Evolutionary conservation across 2,329 filamentous ascomycete genomes (phyloP), one percentile per base, ranked within the genome.

Genomic region (Cladosporium sphaerospermum): DNA sequence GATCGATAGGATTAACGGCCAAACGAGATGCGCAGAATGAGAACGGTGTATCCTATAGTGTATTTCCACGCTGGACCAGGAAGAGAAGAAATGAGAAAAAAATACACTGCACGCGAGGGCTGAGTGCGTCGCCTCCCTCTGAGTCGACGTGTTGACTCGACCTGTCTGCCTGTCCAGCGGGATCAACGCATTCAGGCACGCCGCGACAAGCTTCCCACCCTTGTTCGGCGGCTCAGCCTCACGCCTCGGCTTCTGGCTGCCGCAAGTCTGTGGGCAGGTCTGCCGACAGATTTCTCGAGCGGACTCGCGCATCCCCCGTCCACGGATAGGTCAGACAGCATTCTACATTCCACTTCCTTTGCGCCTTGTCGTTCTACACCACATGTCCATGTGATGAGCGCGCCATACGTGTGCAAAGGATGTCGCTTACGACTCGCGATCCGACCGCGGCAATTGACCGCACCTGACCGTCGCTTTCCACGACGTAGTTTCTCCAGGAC

Each of bases 381-480:
- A 39, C 36, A 14, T 13, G 34, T 28, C 23, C 14, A 10, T 23
- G 42, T 23, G 11, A 57, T 54, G 46, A 56, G 50, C 42, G 48
- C 46, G 16, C 49, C 54, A 13, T 57, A 50, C 33, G 40, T 56
- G 28, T 57, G 56, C 32, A 47, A 54, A 43, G 50, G 43, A 54
- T 59, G 57, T 52, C 56, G 56, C 43, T 34, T 52, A 52, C 32
- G 45, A 4, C 33, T 43, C 7, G 40, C 44, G 33, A 23, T 54
- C 18, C 45, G 48, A 10, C 40, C 48, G 43, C 40, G 48, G 5
- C 14, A 37, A 8, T 11, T 19, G 16, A 13, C 40, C 9, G 39
- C 16, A 34, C 31, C n/a, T 44, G 48, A 44, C 2, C 14, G 3
- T 31, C 31, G 40, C 39, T 28, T 31, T 31, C 48, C 36, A 28